Percentiles rank a stretch among this genome's conserved stretches.
phyloP scores from a whole-genome alignment of 2,329 filamentous ascomycete species.

The Neoarthrinium moseri region DNA sequence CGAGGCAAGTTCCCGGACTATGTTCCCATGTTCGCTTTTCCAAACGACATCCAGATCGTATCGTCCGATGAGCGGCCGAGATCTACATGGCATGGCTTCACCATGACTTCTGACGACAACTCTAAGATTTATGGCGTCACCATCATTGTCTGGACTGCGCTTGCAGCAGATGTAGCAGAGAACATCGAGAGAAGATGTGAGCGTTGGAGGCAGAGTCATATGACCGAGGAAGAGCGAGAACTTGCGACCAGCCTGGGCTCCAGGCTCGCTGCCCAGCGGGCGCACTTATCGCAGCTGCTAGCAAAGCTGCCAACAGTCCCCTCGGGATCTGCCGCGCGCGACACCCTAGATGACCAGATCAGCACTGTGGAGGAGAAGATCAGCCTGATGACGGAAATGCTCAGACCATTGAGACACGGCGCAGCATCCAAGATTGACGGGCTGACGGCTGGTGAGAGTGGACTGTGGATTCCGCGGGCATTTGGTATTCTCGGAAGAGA shows the following conservation, averaged over 20 bases:
- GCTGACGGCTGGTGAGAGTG: conserved; percentile 90
- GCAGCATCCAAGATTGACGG: conserved; percentile 97
- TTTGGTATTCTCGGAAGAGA: conserved; percentile 92
- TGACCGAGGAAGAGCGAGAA: conserved; percentile 89
- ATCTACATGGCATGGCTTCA: conserved; percentile 98
- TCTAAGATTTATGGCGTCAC: conserved; percentile 90
- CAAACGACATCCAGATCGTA: conserved; percentile 95
- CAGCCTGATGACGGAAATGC: conserved; percentile 89
- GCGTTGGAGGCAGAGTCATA: conserved; percentile 79
- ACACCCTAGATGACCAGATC: conserved; percentile 89
- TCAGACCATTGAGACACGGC: conserved; percentile 87
- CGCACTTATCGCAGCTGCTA: conserved; percentile 84
- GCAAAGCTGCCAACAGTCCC: conserved; percentile 77
- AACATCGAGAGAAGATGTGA: conserved; percentile 82
- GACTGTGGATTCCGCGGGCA: conserved; percentile 90
- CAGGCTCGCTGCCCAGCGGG: conserved; percentile 80
- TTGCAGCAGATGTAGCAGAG: conserved; percentile 78
- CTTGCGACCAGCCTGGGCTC: conserved; percentile 89
- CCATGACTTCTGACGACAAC: conserved; percentile 93
- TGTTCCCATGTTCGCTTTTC: conserved; percentile 98
- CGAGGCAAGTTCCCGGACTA: conserved; percentile 93
- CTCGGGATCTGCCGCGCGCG: conserved; percentile 78
- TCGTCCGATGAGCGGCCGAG: conserved; percentile 90
- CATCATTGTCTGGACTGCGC: conserved; percentile 87
- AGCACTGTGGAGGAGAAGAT: conserved; percentile 97